Evolutionary conservation across 257 asterid genomes (phyloP), one percentile per base, ranked within the genome.

Genomic region (Linaria vulgaris): DNA sequence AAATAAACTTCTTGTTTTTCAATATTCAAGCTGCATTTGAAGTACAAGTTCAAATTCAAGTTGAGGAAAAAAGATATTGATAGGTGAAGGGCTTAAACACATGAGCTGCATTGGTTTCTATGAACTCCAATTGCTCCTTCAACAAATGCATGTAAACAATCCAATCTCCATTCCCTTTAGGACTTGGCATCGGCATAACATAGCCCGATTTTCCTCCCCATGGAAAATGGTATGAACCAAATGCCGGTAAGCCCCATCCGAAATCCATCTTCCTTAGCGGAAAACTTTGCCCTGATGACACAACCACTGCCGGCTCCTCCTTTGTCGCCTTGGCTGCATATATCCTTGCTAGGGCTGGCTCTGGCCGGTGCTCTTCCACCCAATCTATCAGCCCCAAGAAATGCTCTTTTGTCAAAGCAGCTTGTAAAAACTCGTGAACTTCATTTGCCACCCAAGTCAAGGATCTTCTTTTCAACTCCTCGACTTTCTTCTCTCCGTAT

Each of bases 291-390:
- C 88, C 92, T 0, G 88, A 79, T 6, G 95, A 84, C 49, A 87
- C 87, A 56, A 87, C 86, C 37, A 87, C 74, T 1, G 92, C 86
- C 0, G 86, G 82, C 66, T 76, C 85, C 65, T 74, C 82, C 8
- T n/a, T 72, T 0, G 67, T 68, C n/a, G 51, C 85, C 56, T 45
- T 30, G 2, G 62, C 59, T 0, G 76, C 79, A 30, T 78, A 88
- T 4, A 88, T 79, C 68, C 63, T 83, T 0, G 88, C 63, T 56
- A 81, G 2, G 9, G 55, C 66, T 10, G 44, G 70, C 55, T 73
- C 74, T 0, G 94, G 94, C n/a, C 95, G 94, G 43, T 67, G 83
- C 74, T 76, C 83, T 79, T 89, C 97, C 62, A 89, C 91, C 79
- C 76, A 86, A 50, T 86, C 95, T 2, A 86, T 68, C 69, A 88